Evolutionary conservation across 1,284 basidiomycete species (phyloP), one percentile per base, ranked within the genome.

Genomic region (Testicularia cyperi): DNA sequence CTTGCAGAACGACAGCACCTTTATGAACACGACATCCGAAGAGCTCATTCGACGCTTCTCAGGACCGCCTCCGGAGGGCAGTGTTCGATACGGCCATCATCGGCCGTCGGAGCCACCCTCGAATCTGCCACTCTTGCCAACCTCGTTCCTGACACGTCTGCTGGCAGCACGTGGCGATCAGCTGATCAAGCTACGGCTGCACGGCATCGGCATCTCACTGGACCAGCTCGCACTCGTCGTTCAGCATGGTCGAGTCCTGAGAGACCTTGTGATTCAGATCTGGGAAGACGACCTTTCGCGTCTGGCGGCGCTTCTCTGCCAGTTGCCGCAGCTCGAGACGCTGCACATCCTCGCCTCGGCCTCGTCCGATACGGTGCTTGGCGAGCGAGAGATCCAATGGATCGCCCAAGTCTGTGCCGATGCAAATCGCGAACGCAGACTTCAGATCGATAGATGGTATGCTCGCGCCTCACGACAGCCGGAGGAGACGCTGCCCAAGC

Each of bases 231-330:
- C 38, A 6, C 15, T 57, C 19, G 57, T 74, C 24, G 45, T 55
- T 5, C 32, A 55, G 19, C 31, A 42, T 15, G 71, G 53, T 38
- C 38, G 6, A 3, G 29, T 24, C 31, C 44, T 74, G 21, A 45
- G 43, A n/a, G 72, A 74, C 27, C 46, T 74, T 2, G 72, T 66
- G 20, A 51, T 74, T 9, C 71, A 74, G 32, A 51, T 72, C 6
- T 72, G 54, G 54, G 72, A 74, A 35, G 54, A 52, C 22, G 65
- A 72, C 19, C 25, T 65, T 35, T 62, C 61, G 3, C 27, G 54
- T 29, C 45, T 56, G 3, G 47, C 33, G 13, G 47, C 44, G 13
- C 25, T 56, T 26, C 38, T 71, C 2, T 49, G 52, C 22, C 55
- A 52, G 20, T 45, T 72, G 2, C 41, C 48, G 4, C 49, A 30